Base-by-base conservation (phyloP, 2,329 filamentous ascomycete species). In the Xylaria sp. region DNA sequence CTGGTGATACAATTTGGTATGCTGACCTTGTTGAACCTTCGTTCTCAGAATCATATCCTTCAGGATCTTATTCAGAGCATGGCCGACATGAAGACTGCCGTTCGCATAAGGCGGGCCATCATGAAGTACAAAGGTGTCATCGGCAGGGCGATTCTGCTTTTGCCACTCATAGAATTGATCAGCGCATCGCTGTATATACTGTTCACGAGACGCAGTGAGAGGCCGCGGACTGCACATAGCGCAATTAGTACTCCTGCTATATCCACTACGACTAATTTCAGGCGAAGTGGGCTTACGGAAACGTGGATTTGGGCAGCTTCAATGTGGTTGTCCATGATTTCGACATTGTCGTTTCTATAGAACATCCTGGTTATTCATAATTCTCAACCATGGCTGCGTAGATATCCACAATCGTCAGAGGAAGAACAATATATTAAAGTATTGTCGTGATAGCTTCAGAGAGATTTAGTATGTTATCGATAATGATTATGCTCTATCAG, bases 101-200 rank as follows among this genome's bases (percentile, higher is more conserved):
- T 99, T 99, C 71, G 96, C 96, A 79, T 98, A 99, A 0, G 96
- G 96, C 0, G 96, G 96, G 0, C 96, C 96, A 89, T 99, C 96
- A 78, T 98, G 96, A 9, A 99, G 85, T 1, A 94, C 84, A 73
- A 98, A 99, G 0, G 86, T 84, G 51, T 88, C 81, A 42, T 87
- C 81, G 37, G 79, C 79, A 2, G 87, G 83, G 71, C 88, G 82
- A 68, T 85, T 82, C 65, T 80, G 79, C 70, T 85, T 84, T 84
- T 99, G 96, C 94, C 94, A 98, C 76, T 88, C 83, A 83, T 98
- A 99, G 16, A 98, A 86, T 61, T 94, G 91, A 82, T 97, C 93
- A 80, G 93, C 91, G 81, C 92, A 96, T 87, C 88, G 86, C 77
- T 88, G 86, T 55, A 97, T 87, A 81, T 96, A 90, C 71, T 82